Conservation (phyloP, 1,284 basidiomycete genomes). For the Leccinum pachyderme region DNA sequence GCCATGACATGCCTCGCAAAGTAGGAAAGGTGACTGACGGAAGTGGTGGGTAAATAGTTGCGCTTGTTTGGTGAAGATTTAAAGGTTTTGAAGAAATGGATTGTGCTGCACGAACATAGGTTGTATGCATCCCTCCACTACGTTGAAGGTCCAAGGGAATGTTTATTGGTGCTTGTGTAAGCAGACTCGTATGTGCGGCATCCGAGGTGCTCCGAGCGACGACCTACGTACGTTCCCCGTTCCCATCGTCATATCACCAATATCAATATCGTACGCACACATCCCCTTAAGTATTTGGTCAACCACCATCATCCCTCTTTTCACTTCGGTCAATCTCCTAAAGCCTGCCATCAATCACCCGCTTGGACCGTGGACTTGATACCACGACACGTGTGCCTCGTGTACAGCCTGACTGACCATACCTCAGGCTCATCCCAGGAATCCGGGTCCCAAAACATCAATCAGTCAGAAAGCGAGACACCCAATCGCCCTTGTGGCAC, state of each 20-base stretch:
- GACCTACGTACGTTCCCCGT: too few relatives aligned
- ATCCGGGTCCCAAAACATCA: background rate
- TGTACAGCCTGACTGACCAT: background rate
- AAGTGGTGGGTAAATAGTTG: slow-evolving; percentile 76
- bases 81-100: slow-evolving; percentile 62
- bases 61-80: slow-evolving; percentile 64
- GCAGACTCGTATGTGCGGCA: too few relatives aligned
- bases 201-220: too few relatives aligned
- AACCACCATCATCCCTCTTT: too few relatives aligned
- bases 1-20: background rate
- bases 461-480: background rate
- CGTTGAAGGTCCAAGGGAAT: too few relatives aligned
- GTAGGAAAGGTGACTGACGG: slow-evolving; percentile 51
- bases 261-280: too few relatives aligned
- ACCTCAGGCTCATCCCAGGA: background rate
- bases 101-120: slow-evolving; percentile 52
- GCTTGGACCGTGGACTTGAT: too few relatives aligned
- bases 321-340: too few relatives aligned
- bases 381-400: background rate
- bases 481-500: background rate
- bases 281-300: too few relatives aligned
- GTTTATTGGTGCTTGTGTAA: background rate
- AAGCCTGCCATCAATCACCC: too few relatives aligned
- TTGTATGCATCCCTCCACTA: slow-evolving; percentile 16
- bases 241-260: too few relatives aligned